These are phyloP conservation scores for Ramaria sp. DNA, from an alignment of 768 basidiomycete species.

Conservation along the genomic window DNA sequence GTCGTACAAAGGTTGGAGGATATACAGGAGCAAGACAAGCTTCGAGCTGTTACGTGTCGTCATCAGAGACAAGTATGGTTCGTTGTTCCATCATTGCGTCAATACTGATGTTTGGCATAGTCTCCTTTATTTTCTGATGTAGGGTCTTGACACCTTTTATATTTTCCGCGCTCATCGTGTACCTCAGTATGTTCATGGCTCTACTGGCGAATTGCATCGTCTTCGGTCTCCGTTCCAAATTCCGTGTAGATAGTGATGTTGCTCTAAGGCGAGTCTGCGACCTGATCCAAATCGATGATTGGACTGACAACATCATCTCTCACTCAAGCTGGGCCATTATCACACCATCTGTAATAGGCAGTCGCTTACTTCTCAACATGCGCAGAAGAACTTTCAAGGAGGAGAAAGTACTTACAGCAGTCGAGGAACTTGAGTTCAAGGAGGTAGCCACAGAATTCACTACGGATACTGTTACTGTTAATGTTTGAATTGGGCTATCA, in stretches of 20 bases:
- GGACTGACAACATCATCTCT: neutral
- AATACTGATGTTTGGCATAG: neutral
- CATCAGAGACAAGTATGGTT: neutral
- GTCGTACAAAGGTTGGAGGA: slow-evolving; percentile 36
- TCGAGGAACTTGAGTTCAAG: too few relatives aligned
- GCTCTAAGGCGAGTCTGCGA: neutral
- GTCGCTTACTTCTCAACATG: slow-evolving; percentile 44
- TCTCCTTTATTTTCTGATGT: neutral
- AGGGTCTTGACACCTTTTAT: neutral
- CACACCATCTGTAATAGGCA: slow-evolving; percentile 45
- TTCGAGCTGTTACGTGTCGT: neutral
- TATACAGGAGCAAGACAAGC: slow-evolving; percentile 17
- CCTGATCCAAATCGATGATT: neutral
- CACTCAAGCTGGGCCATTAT: slow-evolving; percentile 27
- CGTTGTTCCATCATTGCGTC: neutral
- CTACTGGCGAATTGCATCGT: neutral
- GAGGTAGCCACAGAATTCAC: too few relatives aligned
- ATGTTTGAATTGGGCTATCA: too few relatives aligned
- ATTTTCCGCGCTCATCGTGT: neutral
- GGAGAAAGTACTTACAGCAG: too few relatives aligned
- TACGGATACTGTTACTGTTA: too few relatives aligned
- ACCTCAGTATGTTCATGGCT: neutral
- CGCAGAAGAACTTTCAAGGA: slow-evolving; percentile 16
- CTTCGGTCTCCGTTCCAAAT: neutral
- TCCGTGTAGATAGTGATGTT: neutral